These are phyloP conservation scores for Trypethelium eluteriae DNA, from an alignment of 495 filamentous ascomycete genomes.

Conservation along the genomic window DNA sequence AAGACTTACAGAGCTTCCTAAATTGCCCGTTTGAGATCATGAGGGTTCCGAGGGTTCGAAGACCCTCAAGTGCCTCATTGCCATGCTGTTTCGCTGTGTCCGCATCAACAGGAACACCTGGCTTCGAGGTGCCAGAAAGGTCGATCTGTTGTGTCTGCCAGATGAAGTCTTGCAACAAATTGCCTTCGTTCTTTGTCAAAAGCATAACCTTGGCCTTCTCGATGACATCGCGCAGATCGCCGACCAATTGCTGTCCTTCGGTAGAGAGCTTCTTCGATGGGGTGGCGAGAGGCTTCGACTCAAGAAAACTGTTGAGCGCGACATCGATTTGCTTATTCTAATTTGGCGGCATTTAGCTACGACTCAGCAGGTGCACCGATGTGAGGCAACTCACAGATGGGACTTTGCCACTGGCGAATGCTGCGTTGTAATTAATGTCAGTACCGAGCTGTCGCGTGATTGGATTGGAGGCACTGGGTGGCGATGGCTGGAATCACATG, in stretches of 20 bases:
- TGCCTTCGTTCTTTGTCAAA: conserved; percentile 92
- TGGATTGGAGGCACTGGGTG: not conserved
- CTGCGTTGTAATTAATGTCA: conserved; percentile 36
- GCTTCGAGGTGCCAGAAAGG: conserved; percentile 49
- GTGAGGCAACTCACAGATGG: conserved; percentile 60
- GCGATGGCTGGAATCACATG: not conserved
- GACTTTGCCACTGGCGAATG: conserved; percentile 82
- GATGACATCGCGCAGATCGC: conserved; percentile 73
- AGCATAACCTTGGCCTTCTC: conserved; percentile 80
- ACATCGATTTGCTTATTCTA: conserved; percentile 93
- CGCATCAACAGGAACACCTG: conserved; percentile 62
- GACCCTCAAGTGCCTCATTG: conserved; percentile 70
- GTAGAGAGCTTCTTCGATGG: conserved; percentile 73
- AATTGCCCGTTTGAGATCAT: conserved; percentile 96
- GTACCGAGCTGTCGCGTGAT: conserved; percentile 5
- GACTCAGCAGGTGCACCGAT: not conserved
- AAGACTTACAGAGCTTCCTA: conserved; percentile 73
- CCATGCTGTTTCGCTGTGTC: conserved; percentile 72
- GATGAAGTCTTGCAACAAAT: conserved; percentile 92
- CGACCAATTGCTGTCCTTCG: conserved; percentile 70
- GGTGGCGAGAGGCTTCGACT: conserved; percentile 53
- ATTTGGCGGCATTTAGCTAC: not conserved
- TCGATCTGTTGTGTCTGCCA: conserved; percentile 75
- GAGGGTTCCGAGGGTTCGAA: conserved; percentile 80
- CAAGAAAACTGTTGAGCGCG: conserved; percentile 76